phyloP scores from a whole-genome alignment of 139 green algal genomes.

The Marvania coccoides region DNA sequence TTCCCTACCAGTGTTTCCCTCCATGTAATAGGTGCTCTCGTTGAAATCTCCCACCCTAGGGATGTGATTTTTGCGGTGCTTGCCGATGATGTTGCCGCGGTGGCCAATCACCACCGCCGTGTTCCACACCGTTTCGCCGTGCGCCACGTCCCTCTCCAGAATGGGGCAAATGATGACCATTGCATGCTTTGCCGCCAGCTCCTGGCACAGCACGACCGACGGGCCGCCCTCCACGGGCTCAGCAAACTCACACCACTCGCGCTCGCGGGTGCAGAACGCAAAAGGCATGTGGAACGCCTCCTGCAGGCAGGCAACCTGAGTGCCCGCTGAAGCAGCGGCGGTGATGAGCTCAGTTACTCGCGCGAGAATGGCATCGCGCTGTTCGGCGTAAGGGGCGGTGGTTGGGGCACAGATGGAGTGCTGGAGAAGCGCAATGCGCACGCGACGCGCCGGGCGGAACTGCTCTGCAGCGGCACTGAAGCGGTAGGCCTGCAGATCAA shows the following conservation, averaged over 20 bases:
- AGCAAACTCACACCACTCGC: conserved; percentile 89
- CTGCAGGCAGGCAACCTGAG: conserved; percentile 91
- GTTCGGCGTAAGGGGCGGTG: conserved; percentile 69
- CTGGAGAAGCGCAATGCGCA: conserved; percentile 83
- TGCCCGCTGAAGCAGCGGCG: conserved; percentile 60
- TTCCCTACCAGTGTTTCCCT: conserved; percentile 78
- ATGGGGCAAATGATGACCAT: conserved; percentile 83
- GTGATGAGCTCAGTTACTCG: conserved; percentile 60
- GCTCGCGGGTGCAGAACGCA: conserved; percentile 94
- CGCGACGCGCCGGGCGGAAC: conserved; percentile 57
- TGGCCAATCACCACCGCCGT: conserved; percentile 94
- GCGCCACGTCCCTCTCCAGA: conserved; percentile 74
- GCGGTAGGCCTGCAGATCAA: conserved; percentile 65
- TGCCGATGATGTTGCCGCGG: conserved; percentile 84
- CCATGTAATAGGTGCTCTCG: conserved; percentile 96
- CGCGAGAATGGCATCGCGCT: conserved; percentile 35
- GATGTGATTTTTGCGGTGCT: conserved; percentile 97
- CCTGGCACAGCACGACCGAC: conserved; percentile 27
- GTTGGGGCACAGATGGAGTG: conserved; percentile 72
- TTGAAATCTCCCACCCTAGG: conserved; percentile 96
- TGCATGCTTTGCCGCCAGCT: conserved; percentile 28
- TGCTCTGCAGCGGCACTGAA: conserved; percentile 78
- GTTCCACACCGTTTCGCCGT: conserved; percentile 93
- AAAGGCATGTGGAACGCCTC: conserved; percentile 94
- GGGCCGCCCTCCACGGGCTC: conserved; percentile 65